A percentile compares a stretch with the other conserved stretches of the same genome.
Evolutionary conservation across 495 filamentous ascomycete species (phyloP).

Genomic region (Aspergillus biplanus): DNA sequence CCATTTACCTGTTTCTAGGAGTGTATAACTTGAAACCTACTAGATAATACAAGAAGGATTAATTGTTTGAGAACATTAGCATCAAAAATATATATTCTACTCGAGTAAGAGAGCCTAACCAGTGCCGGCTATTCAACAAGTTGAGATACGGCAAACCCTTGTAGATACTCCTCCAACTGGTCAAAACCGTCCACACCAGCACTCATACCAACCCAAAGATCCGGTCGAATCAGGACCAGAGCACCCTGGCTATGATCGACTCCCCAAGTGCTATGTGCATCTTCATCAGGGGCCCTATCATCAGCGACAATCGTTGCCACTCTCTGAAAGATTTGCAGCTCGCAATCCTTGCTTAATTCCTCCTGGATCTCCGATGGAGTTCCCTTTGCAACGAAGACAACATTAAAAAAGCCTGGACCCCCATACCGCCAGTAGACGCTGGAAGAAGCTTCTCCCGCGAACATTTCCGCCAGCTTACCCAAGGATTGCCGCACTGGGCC

Average conservation of each 20-base stretch:
- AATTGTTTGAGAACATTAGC: too few relatives aligned
- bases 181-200: too few relatives aligned
- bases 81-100: too few relatives aligned
- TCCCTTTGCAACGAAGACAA: constrained; percentile 34
- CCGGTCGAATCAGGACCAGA: constrained; percentile 9
- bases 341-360: not conserved
- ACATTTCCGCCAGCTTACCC: constrained; percentile 21
- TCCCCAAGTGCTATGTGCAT: constrained; percentile 15
- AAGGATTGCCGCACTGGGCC: constrained; percentile 28
- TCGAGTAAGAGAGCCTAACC: too few relatives aligned
- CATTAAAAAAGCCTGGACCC: constrained; percentile 30
- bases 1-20: too few relatives aligned
- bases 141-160: too few relatives aligned
- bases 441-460: constrained; percentile 15
- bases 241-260: constrained; percentile 11
- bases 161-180: too few relatives aligned
- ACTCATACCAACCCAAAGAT: constrained; percentile 1
- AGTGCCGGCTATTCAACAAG: too few relatives aligned
- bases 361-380: constrained; percentile 1
- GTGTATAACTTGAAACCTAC: too few relatives aligned
- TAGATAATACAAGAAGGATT: too few relatives aligned
- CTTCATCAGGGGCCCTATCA: constrained; percentile 12
- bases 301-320: constrained; percentile 9
- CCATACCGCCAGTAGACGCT: constrained; percentile 34
- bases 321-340: not conserved